Percentiles rank a stretch among this genome's conserved stretches.
These are phyloP conservation scores for Aspergillus piperis DNA, from an alignment of 2,329 filamentous ascomycete genomes.

Conservation along the genomic window DNA sequence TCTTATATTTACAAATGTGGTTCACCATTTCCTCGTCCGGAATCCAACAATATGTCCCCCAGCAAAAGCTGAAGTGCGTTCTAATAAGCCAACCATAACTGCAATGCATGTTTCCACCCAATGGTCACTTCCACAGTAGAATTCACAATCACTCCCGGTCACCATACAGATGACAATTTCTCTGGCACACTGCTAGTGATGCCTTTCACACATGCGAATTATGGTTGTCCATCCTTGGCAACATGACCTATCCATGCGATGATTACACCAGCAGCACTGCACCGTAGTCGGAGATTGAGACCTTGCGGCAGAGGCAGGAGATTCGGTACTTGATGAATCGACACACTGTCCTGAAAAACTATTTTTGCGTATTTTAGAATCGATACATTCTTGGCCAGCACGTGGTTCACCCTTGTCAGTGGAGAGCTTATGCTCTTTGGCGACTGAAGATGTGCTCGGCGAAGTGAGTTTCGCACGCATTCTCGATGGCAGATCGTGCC, in stretches of 20 bases:
- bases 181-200: constrained; percentile 31
- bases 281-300: constrained; percentile 44
- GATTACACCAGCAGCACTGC: constrained; percentile 70
- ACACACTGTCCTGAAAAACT: background rate
- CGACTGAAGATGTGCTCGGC: constrained; percentile 20
- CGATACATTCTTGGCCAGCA: background rate
- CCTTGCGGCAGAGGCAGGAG: background rate
- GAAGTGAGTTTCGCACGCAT: constrained; percentile 40
- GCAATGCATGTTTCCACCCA: too few relatives aligned
- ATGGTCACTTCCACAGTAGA: background rate
- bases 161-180: background rate
- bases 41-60: too few relatives aligned
- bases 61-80: too few relatives aligned
- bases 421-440: background rate
- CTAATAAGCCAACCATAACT: too few relatives aligned
- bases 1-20: background rate
- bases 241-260: constrained; percentile 69
- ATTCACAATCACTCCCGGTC: background rate
- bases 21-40: too few relatives aligned
- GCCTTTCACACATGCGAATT: constrained; percentile 65
- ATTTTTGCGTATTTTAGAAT: background rate
- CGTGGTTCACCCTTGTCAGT: background rate
- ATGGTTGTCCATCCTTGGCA: constrained; percentile 69
- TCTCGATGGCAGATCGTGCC: constrained; percentile 46
- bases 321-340: background rate